Base-by-base conservation (phyloP, 2,329 filamentous ascomycete genomes). In the Gyromitra esculenta region DNA sequence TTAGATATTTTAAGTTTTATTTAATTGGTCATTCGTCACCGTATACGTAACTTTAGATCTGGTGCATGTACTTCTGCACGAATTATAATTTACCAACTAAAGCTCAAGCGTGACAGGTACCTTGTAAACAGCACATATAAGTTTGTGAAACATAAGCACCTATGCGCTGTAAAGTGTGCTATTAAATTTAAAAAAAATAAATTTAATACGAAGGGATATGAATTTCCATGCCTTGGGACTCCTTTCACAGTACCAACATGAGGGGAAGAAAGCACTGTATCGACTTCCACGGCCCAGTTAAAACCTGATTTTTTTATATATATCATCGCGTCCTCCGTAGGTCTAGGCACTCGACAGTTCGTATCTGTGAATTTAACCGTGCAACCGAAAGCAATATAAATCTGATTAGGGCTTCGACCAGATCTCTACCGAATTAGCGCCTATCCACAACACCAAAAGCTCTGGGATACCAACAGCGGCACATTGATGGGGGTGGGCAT, bases 351-450 rank as follows among this genome's bases (percentile, higher is more conserved):
- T 31, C 25, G 25, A 48, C 37, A 25, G 9, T 63, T 31, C 15
- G 8, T 15, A 35, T 37, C 25, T 37, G 5, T n/a, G 13, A 48
- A 9, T 63, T 63, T 63, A 63, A 18, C 60, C 60, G 60, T 18
- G 35, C 21, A 63, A 21, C 39, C 43, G 43, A 45, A 45, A 52
- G n/a, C 18, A 52, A 65, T 4, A 39, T 54, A 9, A 37, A 65
- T 35, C 11, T 37, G 8, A 18, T 62, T 65, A 65, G 62, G 43
- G 62, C 13, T 65, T 52, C 21, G 25, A 52, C 21, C 25, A 25
- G 62, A 65, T 52, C 43, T 52, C 62, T 65, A 21, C 62, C 62
- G 62, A 52, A 25, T 2, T 9, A 54, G 45, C 21, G 31, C n/a
- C 15, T 48, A 54, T 25, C 8, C 18, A 31, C 5, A 45, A 11